Evolutionary conservation across 139 green algal genomes (phyloP).

Genomic region (Auxenochlorella pyrenoidosa): DNA sequence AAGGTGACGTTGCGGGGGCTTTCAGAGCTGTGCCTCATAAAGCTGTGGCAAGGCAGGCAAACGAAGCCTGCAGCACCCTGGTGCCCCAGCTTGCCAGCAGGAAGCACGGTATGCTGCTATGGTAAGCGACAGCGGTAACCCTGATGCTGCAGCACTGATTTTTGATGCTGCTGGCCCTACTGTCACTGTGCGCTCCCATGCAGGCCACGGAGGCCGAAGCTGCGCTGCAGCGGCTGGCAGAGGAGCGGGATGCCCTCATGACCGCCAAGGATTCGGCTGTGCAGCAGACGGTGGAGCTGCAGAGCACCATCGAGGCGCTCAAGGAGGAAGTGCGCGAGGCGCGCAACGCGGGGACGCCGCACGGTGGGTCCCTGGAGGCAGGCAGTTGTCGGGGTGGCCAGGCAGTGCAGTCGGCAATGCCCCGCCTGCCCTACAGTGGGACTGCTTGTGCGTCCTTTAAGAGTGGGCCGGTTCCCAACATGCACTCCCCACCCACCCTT

Average conservation of each 20-base stretch:
- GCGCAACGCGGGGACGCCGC: neutral
- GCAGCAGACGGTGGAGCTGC: conserved; percentile 19
- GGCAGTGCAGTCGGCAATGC: neutral
- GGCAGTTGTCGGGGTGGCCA: neutral
- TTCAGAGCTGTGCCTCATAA: neutral
- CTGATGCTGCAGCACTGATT: neutral
- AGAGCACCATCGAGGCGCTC: conserved; percentile 3
- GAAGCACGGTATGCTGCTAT: too few species aligned
- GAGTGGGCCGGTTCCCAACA: too few species aligned
- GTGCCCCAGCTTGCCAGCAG: neutral
- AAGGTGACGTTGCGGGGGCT: neutral
- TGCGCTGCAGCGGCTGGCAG: conserved; percentile 1
- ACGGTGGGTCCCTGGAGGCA: neutral
- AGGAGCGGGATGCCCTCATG: conserved; percentile 16
- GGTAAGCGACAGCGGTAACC: too few species aligned
- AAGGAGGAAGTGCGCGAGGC: conserved; percentile 29
- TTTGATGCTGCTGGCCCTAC: neutral
- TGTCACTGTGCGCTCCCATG: neutral
- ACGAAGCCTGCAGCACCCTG: neutral
- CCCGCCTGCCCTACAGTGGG: too few species aligned
- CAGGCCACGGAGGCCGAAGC: conserved; percentile 18
- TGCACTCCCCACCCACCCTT: too few species aligned
- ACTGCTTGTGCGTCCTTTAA: too few species aligned
- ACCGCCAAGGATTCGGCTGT: conserved; percentile 15
- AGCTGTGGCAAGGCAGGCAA: neutral